phyloP scores from a whole-genome alignment of 805 yeast genomes.

The Kluyveromyces dobzhanskii region DNA sequence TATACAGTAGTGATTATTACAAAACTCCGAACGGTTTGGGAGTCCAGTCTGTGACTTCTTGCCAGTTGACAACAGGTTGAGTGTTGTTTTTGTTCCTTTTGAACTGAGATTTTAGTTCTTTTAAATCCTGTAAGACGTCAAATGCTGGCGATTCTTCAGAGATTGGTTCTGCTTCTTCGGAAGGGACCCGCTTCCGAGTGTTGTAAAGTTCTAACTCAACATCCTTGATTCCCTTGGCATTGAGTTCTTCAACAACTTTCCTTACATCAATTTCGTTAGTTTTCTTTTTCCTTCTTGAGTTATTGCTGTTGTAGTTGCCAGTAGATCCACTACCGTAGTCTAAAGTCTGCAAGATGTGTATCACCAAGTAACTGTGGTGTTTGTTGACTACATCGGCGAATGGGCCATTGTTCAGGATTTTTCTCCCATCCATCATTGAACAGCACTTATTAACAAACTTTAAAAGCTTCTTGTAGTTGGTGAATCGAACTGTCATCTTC shows the following conservation, averaged over 20 bases:
- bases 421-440: not conserved
- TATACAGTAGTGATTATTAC: constrained; percentile 9
- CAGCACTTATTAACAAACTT: constrained; percentile 4
- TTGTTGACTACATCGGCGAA: not conserved
- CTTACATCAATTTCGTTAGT: constrained; percentile 17
- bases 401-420: not conserved
- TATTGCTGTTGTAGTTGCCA: not conserved
- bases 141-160: constrained; percentile 8
- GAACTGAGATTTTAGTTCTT: constrained; percentile 16
- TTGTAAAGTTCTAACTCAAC: constrained; percentile 2
- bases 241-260: constrained; percentile 4
- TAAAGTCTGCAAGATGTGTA: not conserved
- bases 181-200: not conserved
- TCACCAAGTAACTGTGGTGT: not conserved
- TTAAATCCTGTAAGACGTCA: constrained; percentile 11
- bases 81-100: constrained; percentile 10
- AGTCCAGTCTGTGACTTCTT: constrained; percentile 35
- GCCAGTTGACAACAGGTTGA: constrained; percentile 20
- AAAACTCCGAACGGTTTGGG: constrained; percentile 48
- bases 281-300: constrained; percentile 11
- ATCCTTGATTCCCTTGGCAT: constrained; percentile 13
- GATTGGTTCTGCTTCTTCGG: constrained; percentile 5
- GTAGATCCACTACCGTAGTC: not conserved
- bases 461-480: constrained; percentile 2
- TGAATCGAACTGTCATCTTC: not conserved